Conservation (phyloP, 176 grass and related monocot species). For the Tillandsia fasciculata region DNA sequence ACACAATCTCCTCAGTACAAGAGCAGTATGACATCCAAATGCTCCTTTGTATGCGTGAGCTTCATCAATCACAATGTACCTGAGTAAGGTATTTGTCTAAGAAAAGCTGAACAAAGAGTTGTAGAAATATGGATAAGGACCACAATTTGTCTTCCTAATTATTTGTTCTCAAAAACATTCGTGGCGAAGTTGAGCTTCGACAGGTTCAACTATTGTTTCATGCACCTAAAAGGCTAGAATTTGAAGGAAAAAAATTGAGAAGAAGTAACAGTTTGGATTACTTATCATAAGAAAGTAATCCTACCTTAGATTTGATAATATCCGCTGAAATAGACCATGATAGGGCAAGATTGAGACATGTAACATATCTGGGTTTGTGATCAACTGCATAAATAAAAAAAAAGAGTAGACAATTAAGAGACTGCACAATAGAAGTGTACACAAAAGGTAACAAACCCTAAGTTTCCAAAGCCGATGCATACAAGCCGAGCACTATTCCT, state of each 20-base stretch:
- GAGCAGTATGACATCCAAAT: conserved; percentile 93
- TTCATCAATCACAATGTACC: conserved; percentile 98
- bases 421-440: conserved; percentile 6
- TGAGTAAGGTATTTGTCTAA: conserved; percentile 25
- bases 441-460: conserved; percentile 2
- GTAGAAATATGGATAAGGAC: not conserved
- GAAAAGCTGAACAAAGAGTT: not conserved
- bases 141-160: not conserved
- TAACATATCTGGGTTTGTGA: conserved; percentile 98
- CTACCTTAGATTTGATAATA: conserved; percentile 82
- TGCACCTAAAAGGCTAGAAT: too few relatives aligned
- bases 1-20: conserved; percentile 79
- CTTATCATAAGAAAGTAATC: conserved; percentile 5
- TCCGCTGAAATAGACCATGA: conserved; percentile 52
- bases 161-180: not conserved
- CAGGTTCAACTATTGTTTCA: too few relatives aligned
- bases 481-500: conserved; percentile 77
- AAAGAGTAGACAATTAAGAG: conserved; percentile 16
- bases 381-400: conserved; percentile 46
- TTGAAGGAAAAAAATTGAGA: not conserved
- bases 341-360: conserved; percentile 68
- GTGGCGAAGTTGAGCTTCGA: not conserved
- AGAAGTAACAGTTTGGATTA: conserved; percentile 5
- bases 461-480: conserved; percentile 6
- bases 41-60: conserved; percentile 95